Percentiles rank a stretch among this genome's conserved stretches.
phyloP scores from a whole-genome alignment of 176 grass and related monocot genomes.

The Bothriochloa decipiens region DNA sequence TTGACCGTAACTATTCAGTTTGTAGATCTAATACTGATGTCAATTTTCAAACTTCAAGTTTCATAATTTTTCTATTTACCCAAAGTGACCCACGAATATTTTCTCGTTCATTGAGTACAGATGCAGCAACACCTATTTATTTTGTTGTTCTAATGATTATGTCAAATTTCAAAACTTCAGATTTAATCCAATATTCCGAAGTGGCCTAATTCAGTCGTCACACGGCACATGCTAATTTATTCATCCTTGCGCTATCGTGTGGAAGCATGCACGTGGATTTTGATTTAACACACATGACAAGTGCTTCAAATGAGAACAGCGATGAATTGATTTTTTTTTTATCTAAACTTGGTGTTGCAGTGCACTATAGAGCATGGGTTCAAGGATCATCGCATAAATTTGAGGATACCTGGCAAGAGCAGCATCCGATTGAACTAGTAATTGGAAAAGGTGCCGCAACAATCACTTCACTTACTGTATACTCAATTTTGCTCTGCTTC shows the following conservation, averaged over 20 bases:
- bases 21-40: background rate
- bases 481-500: background rate
- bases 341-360: constrained; percentile 52
- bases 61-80: constrained; percentile 12
- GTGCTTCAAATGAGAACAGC: constrained; percentile 20
- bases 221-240: background rate
- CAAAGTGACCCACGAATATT: background rate
- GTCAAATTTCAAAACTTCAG: background rate
- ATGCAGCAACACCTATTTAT: background rate
- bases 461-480: constrained; percentile 31
- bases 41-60: background rate
- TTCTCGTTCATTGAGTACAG: background rate
- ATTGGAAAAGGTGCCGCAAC: constrained; percentile 67
- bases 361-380: constrained; percentile 93
- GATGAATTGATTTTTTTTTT: constrained; percentile 12
- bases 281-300: background rate
- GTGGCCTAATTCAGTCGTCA: background rate
- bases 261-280: background rate
- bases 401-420: constrained; percentile 98
- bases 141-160: background rate
- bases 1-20: no score
- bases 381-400: constrained; percentile 76
- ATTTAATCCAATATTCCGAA: background rate
- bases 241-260: background rate
- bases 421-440: constrained; percentile 79